Conservation (phyloP, 345 rosid genomes). For the Hibiscus trionum region DNA sequence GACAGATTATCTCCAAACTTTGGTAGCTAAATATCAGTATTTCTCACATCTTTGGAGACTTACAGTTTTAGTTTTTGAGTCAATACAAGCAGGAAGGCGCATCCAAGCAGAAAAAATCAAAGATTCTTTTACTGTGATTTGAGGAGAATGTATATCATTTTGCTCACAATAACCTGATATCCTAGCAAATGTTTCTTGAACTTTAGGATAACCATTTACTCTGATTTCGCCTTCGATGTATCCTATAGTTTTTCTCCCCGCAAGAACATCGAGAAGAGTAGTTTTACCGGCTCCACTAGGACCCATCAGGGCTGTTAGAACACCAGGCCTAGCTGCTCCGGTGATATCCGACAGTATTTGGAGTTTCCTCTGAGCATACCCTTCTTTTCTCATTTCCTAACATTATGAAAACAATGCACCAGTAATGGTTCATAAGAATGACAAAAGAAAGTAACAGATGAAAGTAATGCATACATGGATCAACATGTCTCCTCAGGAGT, state of each 20-base stretch:
- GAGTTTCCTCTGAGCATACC: conserved; percentile 37
- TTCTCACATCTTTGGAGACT: neutral
- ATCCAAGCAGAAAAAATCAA: conserved; percentile 26
- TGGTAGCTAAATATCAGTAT: neutral
- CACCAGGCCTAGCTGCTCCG: conserved; percentile 64
- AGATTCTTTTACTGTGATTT: conserved; percentile 70
- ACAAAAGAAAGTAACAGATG: too few species aligned
- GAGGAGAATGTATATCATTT: conserved; percentile 71
- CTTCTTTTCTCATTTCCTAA: conserved; percentile 55
- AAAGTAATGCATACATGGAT: too few species aligned
- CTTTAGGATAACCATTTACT: conserved; percentile 56
- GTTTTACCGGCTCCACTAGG: conserved; percentile 89
- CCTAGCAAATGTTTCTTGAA: conserved; percentile 72
- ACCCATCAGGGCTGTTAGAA: conserved; percentile 81
- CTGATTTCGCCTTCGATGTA: conserved; percentile 62
- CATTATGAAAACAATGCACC: neutral
- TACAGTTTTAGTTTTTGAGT: conserved; percentile 38
- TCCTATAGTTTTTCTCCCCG: conserved; percentile 81
- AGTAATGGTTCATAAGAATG: neutral
- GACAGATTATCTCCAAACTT: neutral
- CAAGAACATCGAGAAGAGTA: conserved; percentile 74
- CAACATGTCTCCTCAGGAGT: too few species aligned
- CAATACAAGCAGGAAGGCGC: conserved; percentile 55
- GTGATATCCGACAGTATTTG: conserved; percentile 59
- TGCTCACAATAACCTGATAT: conserved; percentile 88